phyloP scores from a whole-genome alignment of 805 yeast species.

The Zygosaccharomyces lentus region DNA sequence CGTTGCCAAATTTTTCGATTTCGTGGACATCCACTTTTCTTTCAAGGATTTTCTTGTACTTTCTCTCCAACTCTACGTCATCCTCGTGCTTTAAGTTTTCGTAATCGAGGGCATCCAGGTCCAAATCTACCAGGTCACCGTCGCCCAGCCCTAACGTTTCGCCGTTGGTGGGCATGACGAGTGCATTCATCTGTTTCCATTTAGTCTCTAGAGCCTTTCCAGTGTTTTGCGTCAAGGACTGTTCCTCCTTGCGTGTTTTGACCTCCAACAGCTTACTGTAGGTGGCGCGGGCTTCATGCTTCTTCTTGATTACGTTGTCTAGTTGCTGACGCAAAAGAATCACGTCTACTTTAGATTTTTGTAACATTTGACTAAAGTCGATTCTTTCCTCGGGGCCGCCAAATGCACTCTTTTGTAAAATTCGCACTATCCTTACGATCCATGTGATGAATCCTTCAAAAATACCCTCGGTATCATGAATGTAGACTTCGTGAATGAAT shows the following conservation, averaged over 20 bases:
- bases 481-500: slow-evolving; percentile 77
- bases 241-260: slow-evolving; percentile 22
- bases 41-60: slow-evolving; percentile 27
- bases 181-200: slow-evolving; percentile 43
- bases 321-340: slow-evolving; percentile 38
- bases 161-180: slow-evolving; percentile 40
- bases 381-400: slow-evolving; percentile 40
- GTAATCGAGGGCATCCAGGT: slow-evolving; percentile 31
- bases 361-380: slow-evolving; percentile 41
- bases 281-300: slow-evolving; percentile 35
- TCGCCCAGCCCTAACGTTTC: slow-evolving; percentile 48
- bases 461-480: slow-evolving; percentile 65
- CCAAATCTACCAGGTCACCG: slow-evolving; percentile 44
- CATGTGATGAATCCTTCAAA: slow-evolving; percentile 71
- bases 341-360: slow-evolving; percentile 25
- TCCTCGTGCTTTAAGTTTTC: slow-evolving; percentile 20
- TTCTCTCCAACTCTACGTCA: slow-evolving; percentile 29
- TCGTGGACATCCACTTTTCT: slow-evolving; percentile 20
- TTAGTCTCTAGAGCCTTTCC: slow-evolving; percentile 36
- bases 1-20: slow-evolving; percentile 30
- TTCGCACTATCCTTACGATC: slow-evolving; percentile 62
- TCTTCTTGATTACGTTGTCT: slow-evolving; percentile 37
- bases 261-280: slow-evolving; percentile 29
- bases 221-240: slow-evolving; percentile 16
- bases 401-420: slow-evolving; percentile 58